Evolutionary conservation across 129 eudicot species (phyloP), one percentile per base, ranked within the genome.

Genomic region (Tagetes patula): DNA sequence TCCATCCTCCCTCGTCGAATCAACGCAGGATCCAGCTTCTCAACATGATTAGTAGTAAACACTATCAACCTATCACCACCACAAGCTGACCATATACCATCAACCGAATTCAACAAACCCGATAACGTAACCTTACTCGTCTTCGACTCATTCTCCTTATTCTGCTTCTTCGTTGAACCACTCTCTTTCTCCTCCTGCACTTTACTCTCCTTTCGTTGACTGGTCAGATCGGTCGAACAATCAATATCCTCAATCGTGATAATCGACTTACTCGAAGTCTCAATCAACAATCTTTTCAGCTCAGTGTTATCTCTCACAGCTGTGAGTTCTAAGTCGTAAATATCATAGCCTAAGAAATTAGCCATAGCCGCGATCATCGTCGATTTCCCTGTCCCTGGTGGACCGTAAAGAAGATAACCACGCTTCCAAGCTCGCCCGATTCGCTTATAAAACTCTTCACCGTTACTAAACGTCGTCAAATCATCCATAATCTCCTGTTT

Each of bases 331-430:
- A 81, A 75, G 40, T 81, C 85, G 27, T 76, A 81, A 0, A 81
- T 55, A 71, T 81, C 85, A 55, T 81, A 81, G 9, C 70, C 34
- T 30, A 81, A 53, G 39, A 81, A 67, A 31, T 81, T 75, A 0
- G 85, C 85, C 77, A 76, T 81, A 14, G 85, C 85, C 3, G 84
- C 84, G 30, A 81, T 71, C 85, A 81, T 81, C 6, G 85, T 81
- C 45, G 81, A 75, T n/a, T 76, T 81, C 37, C 85, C 85, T 27
- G 84, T 81, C 0, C 84, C 84, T 1, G 84, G 81, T 0, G 81
- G 81, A 3, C 84, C 80, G 45, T 70, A 81, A 0, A 76, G 80
- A 42, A 81, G 82, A 39, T 81, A 81, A 2, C 85, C 85, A 0
- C 85, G 70, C 34, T 81, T 81, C 85, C 85, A 81, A 2, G 85